phyloP scores from a whole-genome alignment of 179 eudicot species.

The Beta lomatogona region DNA sequence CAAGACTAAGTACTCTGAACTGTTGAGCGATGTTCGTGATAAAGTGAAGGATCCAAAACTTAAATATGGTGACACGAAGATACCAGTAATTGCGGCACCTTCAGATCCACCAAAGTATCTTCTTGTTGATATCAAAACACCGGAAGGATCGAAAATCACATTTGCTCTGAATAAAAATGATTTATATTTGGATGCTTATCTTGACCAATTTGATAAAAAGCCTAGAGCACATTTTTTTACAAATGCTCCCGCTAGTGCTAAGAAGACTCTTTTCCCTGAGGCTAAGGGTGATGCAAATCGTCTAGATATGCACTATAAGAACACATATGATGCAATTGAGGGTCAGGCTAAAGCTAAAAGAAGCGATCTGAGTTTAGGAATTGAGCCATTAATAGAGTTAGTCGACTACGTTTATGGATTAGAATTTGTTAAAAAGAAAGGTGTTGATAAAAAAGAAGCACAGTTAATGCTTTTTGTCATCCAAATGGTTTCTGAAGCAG shows the following conservation, averaged over 20 bases:
- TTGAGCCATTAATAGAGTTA: too few species aligned
- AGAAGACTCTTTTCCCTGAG: not conserved
- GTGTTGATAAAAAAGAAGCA: not conserved
- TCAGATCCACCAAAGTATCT: not conserved
- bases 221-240: not conserved
- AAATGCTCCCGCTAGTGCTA: not conserved
- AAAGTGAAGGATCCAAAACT: slow-evolving; percentile 5
- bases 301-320: not conserved
- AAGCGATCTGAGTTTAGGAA: not conserved
- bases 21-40: not conserved
- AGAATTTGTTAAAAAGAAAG: not conserved
- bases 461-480: not conserved
- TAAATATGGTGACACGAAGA: not conserved
- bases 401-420: not conserved
- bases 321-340: not conserved
- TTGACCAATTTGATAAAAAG: not conserved
- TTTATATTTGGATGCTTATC: not conserved
- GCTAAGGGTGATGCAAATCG: slow-evolving; percentile 1
- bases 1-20: too few species aligned
- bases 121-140: not conserved
- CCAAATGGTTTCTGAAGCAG: slow-evolving; percentile 6
- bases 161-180: not conserved
- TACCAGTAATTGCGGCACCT: slow-evolving; percentile 9
- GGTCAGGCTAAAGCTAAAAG: not conserved
- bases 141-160: not conserved